phyloP scores from a whole-genome alignment of 2,329 filamentous ascomycete genomes.

The Hypoxylon sp. region DNA sequence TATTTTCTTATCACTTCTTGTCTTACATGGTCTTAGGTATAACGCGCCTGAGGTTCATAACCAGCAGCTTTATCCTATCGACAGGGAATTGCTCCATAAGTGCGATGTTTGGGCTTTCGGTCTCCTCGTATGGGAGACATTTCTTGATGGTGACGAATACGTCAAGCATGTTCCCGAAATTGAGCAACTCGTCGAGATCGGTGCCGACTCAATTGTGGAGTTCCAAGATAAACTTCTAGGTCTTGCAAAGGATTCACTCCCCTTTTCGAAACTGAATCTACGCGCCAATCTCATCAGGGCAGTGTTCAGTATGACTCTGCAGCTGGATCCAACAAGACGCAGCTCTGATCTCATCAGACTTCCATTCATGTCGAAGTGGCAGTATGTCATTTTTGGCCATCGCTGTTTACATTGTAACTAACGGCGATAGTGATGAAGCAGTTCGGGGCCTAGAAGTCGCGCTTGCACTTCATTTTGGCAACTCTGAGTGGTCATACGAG shows the following conservation, averaged over 20 bases:
- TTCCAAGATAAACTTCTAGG: conserved; percentile 8
- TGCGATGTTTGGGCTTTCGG: conserved; percentile 27
- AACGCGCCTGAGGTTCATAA: conserved; percentile 22
- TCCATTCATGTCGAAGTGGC: conserved; percentile 20
- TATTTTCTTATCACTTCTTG: neutral
- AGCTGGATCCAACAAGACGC: conserved; percentile 16
- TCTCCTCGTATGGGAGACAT: conserved; percentile 16
- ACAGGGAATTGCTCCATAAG: conserved; percentile 7
- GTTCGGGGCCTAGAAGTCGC: conserved; percentile 18
- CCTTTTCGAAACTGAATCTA: conserved; percentile 13
- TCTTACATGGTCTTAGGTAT: conserved; percentile 6
- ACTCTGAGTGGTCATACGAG: conserved; percentile 24
- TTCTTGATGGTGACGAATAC: conserved; percentile 18
- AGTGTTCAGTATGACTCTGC: conserved; percentile 15
- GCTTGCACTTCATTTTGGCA: conserved; percentile 22
- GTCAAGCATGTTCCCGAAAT: conserved; percentile 2
- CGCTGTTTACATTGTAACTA: neutral
- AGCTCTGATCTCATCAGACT: conserved; percentile 14
- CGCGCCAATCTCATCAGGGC: conserved; percentile 9
- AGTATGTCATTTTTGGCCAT: conserved; percentile 1
- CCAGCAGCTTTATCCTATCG: conserved; percentile 13
- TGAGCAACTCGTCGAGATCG: neutral
- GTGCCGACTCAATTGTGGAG: neutral
- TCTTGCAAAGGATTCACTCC: conserved; percentile 16
- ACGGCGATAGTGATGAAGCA: conserved; percentile 3